phyloP scores from a whole-genome alignment of 2,329 filamentous ascomycete species.

The Neoarthrinium moseri region DNA sequence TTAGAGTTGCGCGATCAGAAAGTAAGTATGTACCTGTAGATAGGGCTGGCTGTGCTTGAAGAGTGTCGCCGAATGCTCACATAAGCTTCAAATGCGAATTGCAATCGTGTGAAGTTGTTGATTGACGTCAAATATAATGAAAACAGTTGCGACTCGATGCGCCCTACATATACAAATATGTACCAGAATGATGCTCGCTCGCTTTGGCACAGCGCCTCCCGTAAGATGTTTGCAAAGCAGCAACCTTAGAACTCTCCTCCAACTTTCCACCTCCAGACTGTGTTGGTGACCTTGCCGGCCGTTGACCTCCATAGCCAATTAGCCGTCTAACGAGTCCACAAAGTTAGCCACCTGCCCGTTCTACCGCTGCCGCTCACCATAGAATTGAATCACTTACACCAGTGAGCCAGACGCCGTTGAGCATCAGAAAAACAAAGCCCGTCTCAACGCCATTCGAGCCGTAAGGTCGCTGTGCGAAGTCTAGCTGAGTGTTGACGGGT shows the following conservation, averaged over 20 bases:
- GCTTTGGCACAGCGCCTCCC: no score
- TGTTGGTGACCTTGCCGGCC: slow-evolving; percentile 18
- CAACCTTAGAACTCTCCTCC: slow-evolving; percentile 22
- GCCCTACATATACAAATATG: no score
- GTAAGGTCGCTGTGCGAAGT: slow-evolving; percentile 20
- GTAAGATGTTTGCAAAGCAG: no score
- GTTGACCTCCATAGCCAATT: slow-evolving; percentile 23
- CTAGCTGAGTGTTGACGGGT: slow-evolving; percentile 22
- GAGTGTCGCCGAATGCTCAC: no score
- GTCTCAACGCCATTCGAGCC: slow-evolving; percentile 21
- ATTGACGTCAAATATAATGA: no score
- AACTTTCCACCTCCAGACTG: slow-evolving; percentile 20
- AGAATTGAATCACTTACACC: slow-evolving; percentile 18
- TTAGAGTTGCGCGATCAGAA: no score
- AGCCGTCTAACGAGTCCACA: slow-evolving; percentile 14
- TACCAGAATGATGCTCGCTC: no score
- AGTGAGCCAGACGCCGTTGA: slow-evolving; percentile 24
- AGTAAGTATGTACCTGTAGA: no score
- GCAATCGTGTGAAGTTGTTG: no score
- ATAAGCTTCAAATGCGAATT: no score
- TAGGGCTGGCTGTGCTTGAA: no score
- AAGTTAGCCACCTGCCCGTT: background rate
- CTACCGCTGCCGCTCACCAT: background rate
- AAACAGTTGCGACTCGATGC: no score
- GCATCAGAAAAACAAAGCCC: slow-evolving; percentile 24